Percentiles rank a stretch among this genome's conserved stretches.
These are phyloP conservation scores for Wickerhamiella spandovensis DNA, from an alignment of 805 yeast genomes.

Conservation along the genomic window DNA sequence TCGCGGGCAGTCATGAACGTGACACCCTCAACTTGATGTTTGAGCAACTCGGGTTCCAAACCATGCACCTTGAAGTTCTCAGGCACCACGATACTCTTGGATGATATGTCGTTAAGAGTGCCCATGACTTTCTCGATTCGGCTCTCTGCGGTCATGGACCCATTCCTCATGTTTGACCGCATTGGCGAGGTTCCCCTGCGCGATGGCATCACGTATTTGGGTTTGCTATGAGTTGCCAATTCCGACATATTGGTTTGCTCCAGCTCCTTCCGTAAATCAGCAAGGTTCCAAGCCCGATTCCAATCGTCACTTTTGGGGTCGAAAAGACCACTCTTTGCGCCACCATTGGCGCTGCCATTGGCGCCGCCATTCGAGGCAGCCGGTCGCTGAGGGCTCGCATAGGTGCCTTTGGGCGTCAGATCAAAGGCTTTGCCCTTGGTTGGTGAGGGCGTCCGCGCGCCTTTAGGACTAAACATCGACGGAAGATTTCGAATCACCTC, in stretches of 20 bases:
- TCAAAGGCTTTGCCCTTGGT: neutral
- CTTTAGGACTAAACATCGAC: neutral
- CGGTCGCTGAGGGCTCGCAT: neutral
- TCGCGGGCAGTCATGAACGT: constrained; percentile 32
- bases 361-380: neutral
- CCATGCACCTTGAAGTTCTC: constrained; percentile 24
- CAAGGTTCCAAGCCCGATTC: neutral
- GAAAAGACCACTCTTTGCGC: neutral
- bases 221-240: neutral
- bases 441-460: neutral
- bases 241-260: neutral
- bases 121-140: neutral
- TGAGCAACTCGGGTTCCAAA: constrained; percentile 27
- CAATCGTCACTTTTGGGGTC: neutral
- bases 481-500: too few relatives aligned
- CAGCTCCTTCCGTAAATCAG: neutral
- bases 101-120: neutral
- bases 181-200: neutral
- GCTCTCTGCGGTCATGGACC: neutral
- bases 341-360: neutral
- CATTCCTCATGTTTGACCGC: neutral
- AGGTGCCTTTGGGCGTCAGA: neutral
- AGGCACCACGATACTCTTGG: neutral
- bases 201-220: neutral
- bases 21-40: constrained; percentile 37